phyloP scores from a whole-genome alignment of 345 rosid species.

The Pelargonium nanum region DNA sequence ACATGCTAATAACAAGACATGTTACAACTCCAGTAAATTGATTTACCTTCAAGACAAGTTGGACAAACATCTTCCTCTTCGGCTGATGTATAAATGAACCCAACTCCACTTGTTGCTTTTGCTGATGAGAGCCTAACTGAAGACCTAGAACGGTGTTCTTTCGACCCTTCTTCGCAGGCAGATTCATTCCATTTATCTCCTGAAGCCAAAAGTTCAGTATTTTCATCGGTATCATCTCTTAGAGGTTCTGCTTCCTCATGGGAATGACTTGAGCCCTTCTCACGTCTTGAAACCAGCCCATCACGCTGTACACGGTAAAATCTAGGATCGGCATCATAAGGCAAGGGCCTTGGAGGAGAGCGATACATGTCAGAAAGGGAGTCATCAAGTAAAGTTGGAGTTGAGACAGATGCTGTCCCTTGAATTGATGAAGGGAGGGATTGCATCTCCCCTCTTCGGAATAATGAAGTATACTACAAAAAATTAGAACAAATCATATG shows the following conservation, averaged over 20 bases:
- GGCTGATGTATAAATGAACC: constrained; percentile 35
- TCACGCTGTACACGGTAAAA: constrained; percentile 43
- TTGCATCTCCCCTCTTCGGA: constrained; percentile 67
- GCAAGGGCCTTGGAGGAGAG: constrained; percentile 92
- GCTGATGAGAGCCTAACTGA: constrained; percentile 37
- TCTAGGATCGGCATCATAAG: constrained; percentile 79
- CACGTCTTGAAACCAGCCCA: constrained; percentile 55
- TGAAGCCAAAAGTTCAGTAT: constrained; percentile 42
- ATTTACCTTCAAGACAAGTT: constrained; percentile 92
- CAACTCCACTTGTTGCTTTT: constrained; percentile 33
- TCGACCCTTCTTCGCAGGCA: constrained; percentile 50
- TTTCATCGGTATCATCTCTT: constrained; percentile 45
- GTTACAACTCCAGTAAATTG: constrained; percentile 8
- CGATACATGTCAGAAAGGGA: constrained; percentile 74
- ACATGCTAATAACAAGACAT: constrained; percentile 4
- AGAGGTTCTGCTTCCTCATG: constrained; percentile 81
- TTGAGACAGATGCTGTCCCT: constrained; percentile 54
- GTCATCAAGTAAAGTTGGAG: constrained; percentile 62
- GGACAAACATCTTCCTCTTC: constrained; percentile 97
- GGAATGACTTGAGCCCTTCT: constrained; percentile 80
- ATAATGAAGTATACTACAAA: constrained; percentile 55
- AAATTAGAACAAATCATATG: constrained; percentile 8
- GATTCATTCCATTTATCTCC: constrained; percentile 62
- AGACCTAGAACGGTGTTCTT: constrained; percentile 44
- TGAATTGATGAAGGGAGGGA: constrained; percentile 68